Evolutionary conservation across 1,284 basidiomycete species (phyloP).

Genomic region (Amylostereum areolatum): DNA sequence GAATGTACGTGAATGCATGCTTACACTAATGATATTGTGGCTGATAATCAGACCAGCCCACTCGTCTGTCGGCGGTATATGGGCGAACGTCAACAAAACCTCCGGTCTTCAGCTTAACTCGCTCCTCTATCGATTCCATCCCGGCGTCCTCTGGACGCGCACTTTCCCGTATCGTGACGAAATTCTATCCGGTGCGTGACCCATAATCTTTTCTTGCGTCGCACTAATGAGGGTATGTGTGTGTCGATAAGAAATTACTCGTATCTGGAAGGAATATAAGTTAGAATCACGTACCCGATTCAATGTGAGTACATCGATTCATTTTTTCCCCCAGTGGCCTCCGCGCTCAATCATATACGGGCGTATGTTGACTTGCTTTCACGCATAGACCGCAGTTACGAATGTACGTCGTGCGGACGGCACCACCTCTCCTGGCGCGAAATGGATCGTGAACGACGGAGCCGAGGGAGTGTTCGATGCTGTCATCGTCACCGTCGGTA

Average conservation of each 20-base stretch:
- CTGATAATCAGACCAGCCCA: slow-evolving; percentile 10
- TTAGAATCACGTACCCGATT: slow-evolving; percentile 47
- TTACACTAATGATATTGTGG: background rate
- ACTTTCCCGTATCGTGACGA: slow-evolving; percentile 52
- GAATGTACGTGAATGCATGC: slow-evolving; percentile 27
- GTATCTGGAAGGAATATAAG: slow-evolving; percentile 50
- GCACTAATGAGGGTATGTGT: background rate
- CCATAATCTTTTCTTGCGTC: background rate
- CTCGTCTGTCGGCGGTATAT: slow-evolving; percentile 45
- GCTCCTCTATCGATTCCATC: slow-evolving; percentile 42
- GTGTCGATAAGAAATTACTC: slow-evolving; percentile 34
- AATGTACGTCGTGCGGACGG: slow-evolving; percentile 25
- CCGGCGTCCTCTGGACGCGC: slow-evolving; percentile 33
- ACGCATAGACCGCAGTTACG: slow-evolving; percentile 27
- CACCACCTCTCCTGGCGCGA: slow-evolving; percentile 6
- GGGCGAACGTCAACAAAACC: slow-evolving; percentile 55
- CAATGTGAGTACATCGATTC: slow-evolving; percentile 22
- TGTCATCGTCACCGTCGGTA: slow-evolving; percentile 51
- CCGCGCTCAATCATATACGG: no score
- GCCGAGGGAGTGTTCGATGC: slow-evolving; percentile 49
- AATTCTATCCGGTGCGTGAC: slow-evolving; percentile 39
- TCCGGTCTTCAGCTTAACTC: slow-evolving; percentile 58
- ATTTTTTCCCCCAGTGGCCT: background rate
- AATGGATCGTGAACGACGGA: slow-evolving; percentile 50
- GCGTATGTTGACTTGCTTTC: background rate